These are phyloP conservation scores for Sporisorium sorghi DNA, from an alignment of 1,284 basidiomycete species.

Conservation along the genomic window DNA sequence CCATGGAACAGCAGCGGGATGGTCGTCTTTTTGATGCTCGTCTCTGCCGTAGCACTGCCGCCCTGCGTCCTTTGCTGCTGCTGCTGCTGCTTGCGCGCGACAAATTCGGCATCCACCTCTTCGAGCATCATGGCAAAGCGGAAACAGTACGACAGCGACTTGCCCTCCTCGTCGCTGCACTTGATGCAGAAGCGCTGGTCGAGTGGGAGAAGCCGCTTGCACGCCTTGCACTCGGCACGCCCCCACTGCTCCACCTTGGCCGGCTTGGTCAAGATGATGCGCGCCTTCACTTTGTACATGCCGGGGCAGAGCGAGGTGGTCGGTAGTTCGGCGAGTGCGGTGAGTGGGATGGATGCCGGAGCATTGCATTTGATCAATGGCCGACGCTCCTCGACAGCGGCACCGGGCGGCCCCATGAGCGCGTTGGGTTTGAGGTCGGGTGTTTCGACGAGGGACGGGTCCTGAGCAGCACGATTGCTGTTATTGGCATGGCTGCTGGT, in stretches of 20 bases:
- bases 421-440: constrained; percentile 26
- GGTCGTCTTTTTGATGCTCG: constrained; percentile 6
- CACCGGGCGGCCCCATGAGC: constrained; percentile 31
- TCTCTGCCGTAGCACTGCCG: not conserved
- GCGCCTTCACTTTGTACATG: constrained; percentile 42
- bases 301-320: constrained; percentile 40
- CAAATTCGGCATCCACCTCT: constrained; percentile 38
- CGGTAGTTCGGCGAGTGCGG: constrained; percentile 27
- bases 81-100: constrained; percentile 24
- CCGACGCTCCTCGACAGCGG: constrained; percentile 10
- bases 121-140: constrained; percentile 49
- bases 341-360: constrained; percentile 28
- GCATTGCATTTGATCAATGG: constrained; percentile 43
- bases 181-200: constrained; percentile 47
- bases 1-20: constrained; percentile 45
- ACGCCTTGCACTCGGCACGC: constrained; percentile 38
- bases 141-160: constrained; percentile 30
- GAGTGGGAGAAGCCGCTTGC: constrained; percentile 33
- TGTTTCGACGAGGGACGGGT: constrained; percentile 14
- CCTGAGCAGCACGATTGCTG: constrained; percentile 5
- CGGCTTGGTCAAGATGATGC: constrained; percentile 39
- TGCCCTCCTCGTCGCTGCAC: constrained; percentile 50
- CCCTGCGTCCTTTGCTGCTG: constrained; percentile 5
- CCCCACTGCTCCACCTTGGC: constrained; percentile 41
- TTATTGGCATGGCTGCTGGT: constrained; percentile 18